Percentiles rank a stretch among this genome's conserved stretches.
These are phyloP conservation scores for Fonsecaea multimorphosa DNA, from an alignment of 2,329 filamentous ascomycete species.

Conservation along the genomic window DNA sequence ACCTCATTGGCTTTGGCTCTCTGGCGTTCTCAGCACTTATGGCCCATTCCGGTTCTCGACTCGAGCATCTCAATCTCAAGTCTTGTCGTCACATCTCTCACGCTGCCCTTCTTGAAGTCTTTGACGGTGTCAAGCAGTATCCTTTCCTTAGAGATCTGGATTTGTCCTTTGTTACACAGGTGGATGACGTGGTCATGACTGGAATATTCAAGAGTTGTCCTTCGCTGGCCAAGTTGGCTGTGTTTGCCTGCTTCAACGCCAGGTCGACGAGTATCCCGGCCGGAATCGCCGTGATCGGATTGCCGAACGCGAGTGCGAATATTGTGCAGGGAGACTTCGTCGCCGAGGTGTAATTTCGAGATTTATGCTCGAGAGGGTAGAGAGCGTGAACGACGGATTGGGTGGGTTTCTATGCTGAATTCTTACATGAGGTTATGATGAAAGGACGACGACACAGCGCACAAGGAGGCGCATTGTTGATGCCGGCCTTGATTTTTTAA, in stretches of 20 bases:
- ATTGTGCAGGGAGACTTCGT: conserved; percentile 47
- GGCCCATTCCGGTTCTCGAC: conserved; percentile 73
- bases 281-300: conserved; percentile 65
- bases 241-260: conserved; percentile 68
- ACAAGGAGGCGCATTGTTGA: neutral
- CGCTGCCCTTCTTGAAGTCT: conserved; percentile 75
- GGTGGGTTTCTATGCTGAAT: neutral
- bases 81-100: conserved; percentile 81
- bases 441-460: neutral
- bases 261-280: conserved; percentile 61
- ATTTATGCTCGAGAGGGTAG: neutral
- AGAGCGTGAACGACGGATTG: neutral
- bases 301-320: conserved; percentile 63
- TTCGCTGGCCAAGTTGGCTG: conserved; percentile 60
- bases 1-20: conserved; percentile 73
- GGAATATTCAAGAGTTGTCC: conserved; percentile 56
- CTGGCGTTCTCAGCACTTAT: conserved; percentile 81
- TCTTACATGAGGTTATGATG: neutral
- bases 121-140: conserved; percentile 68
- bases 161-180: conserved; percentile 67
- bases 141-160: conserved; percentile 74
- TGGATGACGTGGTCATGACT: conserved; percentile 54
- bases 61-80: conserved; percentile 76
- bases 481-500: neutral
- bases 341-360: conserved; percentile 4